These are phyloP conservation scores for Galerina sulciceps DNA, from an alignment of 768 basidiomycete species.

Conservation along the genomic window DNA sequence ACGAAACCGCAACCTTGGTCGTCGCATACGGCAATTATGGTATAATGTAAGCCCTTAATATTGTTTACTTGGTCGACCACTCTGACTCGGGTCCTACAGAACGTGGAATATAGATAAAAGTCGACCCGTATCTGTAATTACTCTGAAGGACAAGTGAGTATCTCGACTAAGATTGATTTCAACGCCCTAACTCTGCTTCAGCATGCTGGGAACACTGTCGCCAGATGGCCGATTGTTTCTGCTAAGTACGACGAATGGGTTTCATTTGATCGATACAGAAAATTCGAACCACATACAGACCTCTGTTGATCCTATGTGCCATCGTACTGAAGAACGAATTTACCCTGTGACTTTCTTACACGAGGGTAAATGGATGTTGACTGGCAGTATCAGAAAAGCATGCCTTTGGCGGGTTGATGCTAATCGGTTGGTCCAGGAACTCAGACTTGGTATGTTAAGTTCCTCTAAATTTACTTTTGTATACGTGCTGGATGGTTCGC, in stretches of 20 bases:
- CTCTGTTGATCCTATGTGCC: neutral
- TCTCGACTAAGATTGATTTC: neutral
- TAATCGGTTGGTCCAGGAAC: neutral
- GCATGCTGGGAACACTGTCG: neutral
- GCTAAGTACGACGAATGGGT: neutral
- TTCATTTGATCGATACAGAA: too few relatives aligned
- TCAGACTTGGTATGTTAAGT: neutral
- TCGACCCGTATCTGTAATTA: neutral
- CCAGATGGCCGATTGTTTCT: neutral
- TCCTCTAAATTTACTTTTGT: neutral
- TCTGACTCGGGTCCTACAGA: neutral
- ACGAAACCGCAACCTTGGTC: neutral
- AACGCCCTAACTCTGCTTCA: neutral
- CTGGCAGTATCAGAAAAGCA: too few relatives aligned
- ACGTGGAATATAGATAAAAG: neutral
- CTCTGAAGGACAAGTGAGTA: neutral
- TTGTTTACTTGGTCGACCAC: neutral
- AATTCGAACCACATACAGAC: neutral
- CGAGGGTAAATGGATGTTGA: too few relatives aligned
- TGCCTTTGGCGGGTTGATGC: neutral
- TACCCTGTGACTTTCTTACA: too few relatives aligned
- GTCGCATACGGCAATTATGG: neutral
- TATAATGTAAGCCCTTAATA: neutral
- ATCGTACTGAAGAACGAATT: neutral
- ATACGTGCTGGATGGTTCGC: neutral